Evolutionary conservation across 208 protist genomes (phyloP), one percentile per base, ranked within the genome.

Genomic region (Herpetomonas samuelpessoai): DNA sequence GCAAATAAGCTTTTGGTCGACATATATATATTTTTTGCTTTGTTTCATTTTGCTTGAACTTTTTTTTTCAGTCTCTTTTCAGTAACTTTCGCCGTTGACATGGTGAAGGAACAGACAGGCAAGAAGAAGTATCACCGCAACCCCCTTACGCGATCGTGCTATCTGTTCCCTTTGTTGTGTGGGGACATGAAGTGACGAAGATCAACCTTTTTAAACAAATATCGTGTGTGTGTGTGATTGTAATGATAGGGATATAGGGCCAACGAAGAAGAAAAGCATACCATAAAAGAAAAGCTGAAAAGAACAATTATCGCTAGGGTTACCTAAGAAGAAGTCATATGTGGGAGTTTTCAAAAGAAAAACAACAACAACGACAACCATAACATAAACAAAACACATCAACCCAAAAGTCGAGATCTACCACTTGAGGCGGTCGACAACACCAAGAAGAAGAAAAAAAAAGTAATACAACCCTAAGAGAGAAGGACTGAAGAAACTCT

Each of bases 371-470:
- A 27, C 22, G 21, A 19, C 7, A 6, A 26, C 6, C 46, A 51
- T 22, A n/a, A 19, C 18, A 51, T 6, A n/a, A 51, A n/a, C 7
- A 51, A n/a, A 27, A 51, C 46, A 51, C 21, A n/a, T 31, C 29
- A 65, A 47, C 26, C 27, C 44, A 57, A 66, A 14, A 57, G 29
- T n/a, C n/a, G n/a, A n/a, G n/a, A n/a, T n/a, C n/a, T n/a, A n/a
- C n/a, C n/a, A n/a, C n/a, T n/a, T n/a, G n/a, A n/a, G n/a, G n/a
- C n/a, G n/a, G 26, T 56, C 22, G 38, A 58, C 2, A 30, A 53
- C 27, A 30, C 10, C 6, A n/a, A 28, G 2, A 31, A 51, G 39
- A 24, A 57, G 63, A 28, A 27, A 57, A 67, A 71, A 64, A 55
- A 51, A 35, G 26, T 2, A 45, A 22, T 27, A 12, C 44, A 0